Evolutionary conservation across 495 filamentous ascomycete species (phyloP).

Genomic region (Mycothermus thermophilus): DNA sequence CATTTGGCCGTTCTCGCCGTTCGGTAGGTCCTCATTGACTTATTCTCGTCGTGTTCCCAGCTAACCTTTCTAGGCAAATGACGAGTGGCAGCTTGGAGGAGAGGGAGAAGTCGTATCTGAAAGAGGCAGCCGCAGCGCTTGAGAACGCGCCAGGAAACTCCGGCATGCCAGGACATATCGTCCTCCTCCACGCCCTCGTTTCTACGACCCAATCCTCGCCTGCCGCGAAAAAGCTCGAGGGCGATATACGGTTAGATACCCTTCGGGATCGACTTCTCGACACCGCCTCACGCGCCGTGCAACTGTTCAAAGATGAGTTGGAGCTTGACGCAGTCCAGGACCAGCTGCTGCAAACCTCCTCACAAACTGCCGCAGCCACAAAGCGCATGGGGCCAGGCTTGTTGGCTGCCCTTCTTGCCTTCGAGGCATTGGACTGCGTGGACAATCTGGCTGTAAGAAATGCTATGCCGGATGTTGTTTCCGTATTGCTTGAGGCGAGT

Average conservation of each 20-base stretch:
- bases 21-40: constrained; percentile 9
- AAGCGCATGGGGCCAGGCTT: constrained; percentile 8
- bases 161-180: constrained; percentile 9
- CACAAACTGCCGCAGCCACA: constrained; percentile 1
- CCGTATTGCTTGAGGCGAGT: constrained; percentile 17
- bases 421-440: constrained; percentile 10
- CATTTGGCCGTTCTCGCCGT: constrained; percentile 18
- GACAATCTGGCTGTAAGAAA: constrained; percentile 5
- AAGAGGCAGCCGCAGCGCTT: constrained; percentile 12
- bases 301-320: constrained; percentile 5
- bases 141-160: constrained; percentile 12
- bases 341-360: constrained; percentile 6
- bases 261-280: no score
- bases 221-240: constrained; percentile 6
- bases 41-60: not conserved
- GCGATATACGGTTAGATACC: no score
- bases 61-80: constrained; percentile 21
- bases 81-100: constrained; percentile 18
- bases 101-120: constrained; percentile 22
- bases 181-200: constrained; percentile 12
- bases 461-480: constrained; percentile 1
- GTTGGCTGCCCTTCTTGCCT: constrained; percentile 8
- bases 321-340: constrained; percentile 5
- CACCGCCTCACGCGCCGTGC: no score
- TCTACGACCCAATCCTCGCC: constrained; percentile 4